Conservation (phyloP, 345 rosid genomes). For the Hypericum androsaemum region DNA sequence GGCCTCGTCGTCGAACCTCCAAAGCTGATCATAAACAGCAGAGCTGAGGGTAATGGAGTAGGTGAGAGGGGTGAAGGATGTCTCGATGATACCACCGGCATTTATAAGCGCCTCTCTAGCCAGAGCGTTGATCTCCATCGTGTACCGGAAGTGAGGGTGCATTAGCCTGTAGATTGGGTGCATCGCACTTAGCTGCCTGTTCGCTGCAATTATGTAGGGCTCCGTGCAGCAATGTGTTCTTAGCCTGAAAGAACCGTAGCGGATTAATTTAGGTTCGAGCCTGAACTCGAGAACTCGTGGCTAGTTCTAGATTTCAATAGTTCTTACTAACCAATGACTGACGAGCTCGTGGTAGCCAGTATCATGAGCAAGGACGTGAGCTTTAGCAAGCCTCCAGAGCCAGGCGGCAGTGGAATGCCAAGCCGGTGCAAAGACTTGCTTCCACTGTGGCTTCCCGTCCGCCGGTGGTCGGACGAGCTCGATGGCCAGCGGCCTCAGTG, state of each 20-base stretch:
- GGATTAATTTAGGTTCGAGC: background rate
- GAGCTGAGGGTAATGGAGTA: slow-evolving; percentile 5
- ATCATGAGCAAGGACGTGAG: slow-evolving; percentile 2
- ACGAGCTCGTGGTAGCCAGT: background rate
- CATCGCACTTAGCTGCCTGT: slow-evolving; percentile 8
- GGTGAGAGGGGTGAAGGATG: background rate
- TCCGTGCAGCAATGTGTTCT: slow-evolving; percentile 10
- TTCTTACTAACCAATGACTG: slow-evolving; percentile 1
- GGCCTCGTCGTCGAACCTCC: slow-evolving; percentile 6
- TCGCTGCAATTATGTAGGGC: slow-evolving; percentile 6
- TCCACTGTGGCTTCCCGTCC: slow-evolving; percentile 5
- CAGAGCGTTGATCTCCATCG: slow-evolving; percentile 6
- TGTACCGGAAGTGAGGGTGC: slow-evolving; percentile 7
- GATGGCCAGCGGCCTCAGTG: slow-evolving; percentile 3
- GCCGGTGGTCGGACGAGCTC: background rate
- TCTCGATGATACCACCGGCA: slow-evolving; percentile 4
- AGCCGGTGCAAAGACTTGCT: background rate
- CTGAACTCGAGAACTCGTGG: background rate
- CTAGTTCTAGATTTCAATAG: background rate
- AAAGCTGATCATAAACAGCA: background rate
- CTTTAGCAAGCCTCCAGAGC: slow-evolving; percentile 5
- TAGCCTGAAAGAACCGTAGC: slow-evolving; percentile 4
- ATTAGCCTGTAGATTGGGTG: slow-evolving; percentile 7
- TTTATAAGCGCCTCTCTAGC: slow-evolving; percentile 2
- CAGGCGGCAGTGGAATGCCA: background rate